Percentiles rank a stretch among this genome's conserved stretches.
phyloP scores from a whole-genome alignment of 164 flowering plant genomes.

The Kalanchoe fedtschenkoi region DNA sequence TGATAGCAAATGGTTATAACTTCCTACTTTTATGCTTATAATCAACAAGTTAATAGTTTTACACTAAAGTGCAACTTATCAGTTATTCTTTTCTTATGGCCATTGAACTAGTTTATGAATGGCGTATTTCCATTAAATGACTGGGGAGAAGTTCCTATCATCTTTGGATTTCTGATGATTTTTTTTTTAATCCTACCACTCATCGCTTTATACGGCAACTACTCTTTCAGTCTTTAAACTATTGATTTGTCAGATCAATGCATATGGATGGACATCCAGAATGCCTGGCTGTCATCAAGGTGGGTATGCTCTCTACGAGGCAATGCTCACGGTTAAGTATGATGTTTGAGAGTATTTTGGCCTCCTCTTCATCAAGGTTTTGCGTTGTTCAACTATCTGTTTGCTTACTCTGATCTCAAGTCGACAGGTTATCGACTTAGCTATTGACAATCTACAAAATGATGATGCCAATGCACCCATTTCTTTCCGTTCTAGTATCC shows the following conservation, averaged over 20 bases:
- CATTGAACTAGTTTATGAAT: no score
- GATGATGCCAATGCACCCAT: no score
- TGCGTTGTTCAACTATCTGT: no score
- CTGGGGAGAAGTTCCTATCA: neutral
- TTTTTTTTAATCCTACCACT: neutral
- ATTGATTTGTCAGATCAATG: constrained; percentile 37
- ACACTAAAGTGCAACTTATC: no score
- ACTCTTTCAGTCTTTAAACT: constrained; percentile 7
- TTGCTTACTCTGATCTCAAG: no score
- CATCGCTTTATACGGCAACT: neutral
- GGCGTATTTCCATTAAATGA: no score
- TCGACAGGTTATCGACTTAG: no score
- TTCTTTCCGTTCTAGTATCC: no score
- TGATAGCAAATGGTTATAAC: neutral
- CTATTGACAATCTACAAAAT: no score
- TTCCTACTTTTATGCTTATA: neutral
- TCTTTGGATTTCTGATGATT: neutral
- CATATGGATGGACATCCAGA: constrained; percentile 42
- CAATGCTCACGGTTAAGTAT: constrained; percentile 41
- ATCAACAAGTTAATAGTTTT: neutral
- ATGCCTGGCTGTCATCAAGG: constrained; percentile 99
- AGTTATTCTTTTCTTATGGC: no score
- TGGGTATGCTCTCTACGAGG: constrained; percentile 68
- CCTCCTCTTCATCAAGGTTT: neutral
- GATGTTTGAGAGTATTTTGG: constrained; percentile 14